Conservation (phyloP, 2,329 filamentous ascomycete genomes). For the Bipolaris oryzae region DNA sequence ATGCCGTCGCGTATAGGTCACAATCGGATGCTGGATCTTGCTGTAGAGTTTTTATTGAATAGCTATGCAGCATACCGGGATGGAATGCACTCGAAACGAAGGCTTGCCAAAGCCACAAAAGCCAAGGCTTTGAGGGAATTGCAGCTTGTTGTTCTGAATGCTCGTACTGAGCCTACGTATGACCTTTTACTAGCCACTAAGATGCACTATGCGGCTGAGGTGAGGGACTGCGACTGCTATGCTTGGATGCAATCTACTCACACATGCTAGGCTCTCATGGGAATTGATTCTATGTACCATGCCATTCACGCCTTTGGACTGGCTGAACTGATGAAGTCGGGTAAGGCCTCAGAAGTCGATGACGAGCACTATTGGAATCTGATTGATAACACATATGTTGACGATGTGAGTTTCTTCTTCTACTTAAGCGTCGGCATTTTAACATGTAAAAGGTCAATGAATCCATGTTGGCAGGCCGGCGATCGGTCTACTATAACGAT, state of each 20-base stretch:
- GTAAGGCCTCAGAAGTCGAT: constrained; percentile 28
- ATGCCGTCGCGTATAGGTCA: constrained; percentile 38
- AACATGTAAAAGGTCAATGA: constrained; percentile 34
- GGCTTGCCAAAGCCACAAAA: constrained; percentile 26
- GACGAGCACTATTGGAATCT: constrained; percentile 39
- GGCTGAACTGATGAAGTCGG: constrained; percentile 34
- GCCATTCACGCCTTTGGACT: constrained; percentile 38
- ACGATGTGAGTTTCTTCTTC: constrained; percentile 33
- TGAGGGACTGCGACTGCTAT: background rate
- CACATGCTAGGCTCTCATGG: constrained; percentile 27
- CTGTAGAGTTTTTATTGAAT: constrained; percentile 34
- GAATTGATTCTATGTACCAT: constrained; percentile 34
- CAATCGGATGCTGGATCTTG: constrained; percentile 34
- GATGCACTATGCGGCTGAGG: constrained; percentile 39
- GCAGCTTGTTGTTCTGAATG: constrained; percentile 26
- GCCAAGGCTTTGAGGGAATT: constrained; percentile 34
- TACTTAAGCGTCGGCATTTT: background rate
- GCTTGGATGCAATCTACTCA: constrained; percentile 7
- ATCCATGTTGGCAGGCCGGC: constrained; percentile 34
- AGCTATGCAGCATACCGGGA: constrained; percentile 30
- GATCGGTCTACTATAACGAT: constrained; percentile 38
- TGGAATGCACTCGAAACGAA: constrained; percentile 29
- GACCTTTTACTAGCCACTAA: constrained; percentile 38
- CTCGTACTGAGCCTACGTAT: constrained; percentile 24
- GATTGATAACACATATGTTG: constrained; percentile 42